phyloP scores from a whole-genome alignment of 305 asterid genomes.

The Fraxinus paxiana region DNA sequence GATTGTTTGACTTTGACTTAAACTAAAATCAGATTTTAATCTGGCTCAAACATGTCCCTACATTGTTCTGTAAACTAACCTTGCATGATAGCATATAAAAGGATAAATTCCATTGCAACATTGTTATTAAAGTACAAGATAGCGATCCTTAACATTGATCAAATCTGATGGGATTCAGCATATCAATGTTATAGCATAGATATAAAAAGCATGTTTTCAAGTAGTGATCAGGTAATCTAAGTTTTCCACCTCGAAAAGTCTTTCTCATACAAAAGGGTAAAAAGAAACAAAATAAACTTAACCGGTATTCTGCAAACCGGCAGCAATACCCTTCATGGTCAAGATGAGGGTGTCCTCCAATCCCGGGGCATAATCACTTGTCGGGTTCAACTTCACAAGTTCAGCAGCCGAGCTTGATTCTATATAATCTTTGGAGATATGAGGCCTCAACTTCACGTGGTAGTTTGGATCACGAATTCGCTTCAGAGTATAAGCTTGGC shows the following conservation, averaged over 20 bases:
- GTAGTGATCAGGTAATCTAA: not conserved
- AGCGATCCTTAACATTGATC: not conserved
- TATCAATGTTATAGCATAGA: not conserved
- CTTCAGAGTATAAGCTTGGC: conserved; percentile 52
- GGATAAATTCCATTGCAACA: not conserved
- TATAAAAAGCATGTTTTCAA: not conserved
- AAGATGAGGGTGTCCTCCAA: conserved; percentile 54
- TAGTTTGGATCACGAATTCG: conserved; percentile 44
- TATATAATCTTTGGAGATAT: conserved; percentile 37
- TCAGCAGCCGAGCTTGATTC: conserved; percentile 46
- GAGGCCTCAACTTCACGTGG: conserved; percentile 44
- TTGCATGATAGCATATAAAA: not conserved
- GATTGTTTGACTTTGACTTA: no score
- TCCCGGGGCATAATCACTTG: conserved; percentile 55
- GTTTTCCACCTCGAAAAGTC: not conserved
- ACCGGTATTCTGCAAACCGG: conserved; percentile 57
- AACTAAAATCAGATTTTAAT: no score
- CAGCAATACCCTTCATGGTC: conserved; percentile 62
- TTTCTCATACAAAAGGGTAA: not conserved
- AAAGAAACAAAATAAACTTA: conserved; percentile 10
- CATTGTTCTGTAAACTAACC: not conserved
- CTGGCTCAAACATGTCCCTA: not conserved
- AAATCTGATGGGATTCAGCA: not conserved
- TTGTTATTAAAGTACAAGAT: not conserved
- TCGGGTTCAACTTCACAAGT: conserved; percentile 47